A percentile compares a stretch with the other conserved stretches of the same genome.
Conservation (phyloP, 306 rosid species). For the Corylus americana region DNA sequence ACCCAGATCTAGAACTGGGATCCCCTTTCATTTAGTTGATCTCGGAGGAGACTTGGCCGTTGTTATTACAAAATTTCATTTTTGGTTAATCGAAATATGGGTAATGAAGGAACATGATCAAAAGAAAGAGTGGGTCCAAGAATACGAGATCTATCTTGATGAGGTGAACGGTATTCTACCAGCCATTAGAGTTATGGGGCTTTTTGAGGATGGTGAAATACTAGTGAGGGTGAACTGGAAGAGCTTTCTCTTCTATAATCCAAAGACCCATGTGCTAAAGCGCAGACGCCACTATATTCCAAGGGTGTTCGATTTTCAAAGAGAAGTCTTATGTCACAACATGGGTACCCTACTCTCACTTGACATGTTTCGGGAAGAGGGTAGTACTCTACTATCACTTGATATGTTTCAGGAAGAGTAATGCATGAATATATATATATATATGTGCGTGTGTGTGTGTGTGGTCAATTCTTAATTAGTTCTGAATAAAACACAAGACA, state of each 20-base stretch:
- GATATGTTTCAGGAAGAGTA: too few relatives aligned
- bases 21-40: not conserved
- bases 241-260: not conserved
- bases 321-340: not conserved
- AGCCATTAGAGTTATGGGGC: not conserved
- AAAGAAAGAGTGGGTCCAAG: not conserved
- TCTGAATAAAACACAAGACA: too few relatives aligned
- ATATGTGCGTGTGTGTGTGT: too few relatives aligned
- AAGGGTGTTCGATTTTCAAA: not conserved
- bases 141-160: not conserved
- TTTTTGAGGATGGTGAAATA: not conserved
- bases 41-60: not conserved
- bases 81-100: not conserved
- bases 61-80: not conserved
- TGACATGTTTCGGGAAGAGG: not conserved
- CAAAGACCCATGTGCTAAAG: not conserved
- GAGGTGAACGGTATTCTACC: not conserved
- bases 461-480: too few relatives aligned
- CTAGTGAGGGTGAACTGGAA: too few relatives aligned
- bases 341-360: not conserved
- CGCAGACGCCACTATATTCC: not conserved
- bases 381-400: too few relatives aligned
- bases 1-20: not conserved
- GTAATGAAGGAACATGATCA: not conserved
- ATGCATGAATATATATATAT: too few relatives aligned